These are phyloP conservation scores for Striga hermonthica DNA, from an alignment of 305 asterid genomes.

Conservation along the genomic window DNA sequence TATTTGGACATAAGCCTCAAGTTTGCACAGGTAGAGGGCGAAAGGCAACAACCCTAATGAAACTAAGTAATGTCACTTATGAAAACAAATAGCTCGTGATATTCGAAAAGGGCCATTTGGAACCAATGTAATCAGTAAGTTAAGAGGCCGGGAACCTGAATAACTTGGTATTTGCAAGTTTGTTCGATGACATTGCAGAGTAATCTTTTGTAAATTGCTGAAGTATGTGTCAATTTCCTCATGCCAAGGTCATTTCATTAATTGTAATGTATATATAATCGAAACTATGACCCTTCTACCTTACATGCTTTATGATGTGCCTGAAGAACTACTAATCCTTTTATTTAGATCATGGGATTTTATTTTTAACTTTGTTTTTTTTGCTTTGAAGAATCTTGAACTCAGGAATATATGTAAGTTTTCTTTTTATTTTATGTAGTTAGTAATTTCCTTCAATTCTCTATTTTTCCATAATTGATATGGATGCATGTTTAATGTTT, in stretches of 20 bases:
- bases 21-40: conserved; percentile 99
- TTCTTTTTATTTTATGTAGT: too few relatives aligned
- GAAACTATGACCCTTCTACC: conserved; percentile 11
- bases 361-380: too few relatives aligned
- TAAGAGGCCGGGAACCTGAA: not conserved
- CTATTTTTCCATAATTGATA: too few relatives aligned
- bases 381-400: too few relatives aligned
- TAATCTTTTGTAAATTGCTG: conserved; percentile 24
- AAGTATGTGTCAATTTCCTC: conserved; percentile 5
- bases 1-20: conserved; percentile 91
- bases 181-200: not conserved
- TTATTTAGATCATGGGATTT: too few relatives aligned
- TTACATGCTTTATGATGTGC: conserved; percentile 20
- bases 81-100: conserved; percentile 53
- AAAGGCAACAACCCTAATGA: conserved; percentile 88
- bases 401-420: too few relatives aligned
- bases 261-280: conserved; percentile 29
- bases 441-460: too few relatives aligned
- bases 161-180: conserved; percentile 19
- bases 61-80: conserved; percentile 64
- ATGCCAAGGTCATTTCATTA: conserved; percentile 27
- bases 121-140: too few relatives aligned
- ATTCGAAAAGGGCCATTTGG: too few relatives aligned
- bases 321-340: conserved; percentile 21
- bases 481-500: too few relatives aligned